Percentiles rank a stretch among this genome's conserved stretches.
Conservation (phyloP, 192 early-diverging fungal genomes). For the Phycomyces nitens region DNA sequence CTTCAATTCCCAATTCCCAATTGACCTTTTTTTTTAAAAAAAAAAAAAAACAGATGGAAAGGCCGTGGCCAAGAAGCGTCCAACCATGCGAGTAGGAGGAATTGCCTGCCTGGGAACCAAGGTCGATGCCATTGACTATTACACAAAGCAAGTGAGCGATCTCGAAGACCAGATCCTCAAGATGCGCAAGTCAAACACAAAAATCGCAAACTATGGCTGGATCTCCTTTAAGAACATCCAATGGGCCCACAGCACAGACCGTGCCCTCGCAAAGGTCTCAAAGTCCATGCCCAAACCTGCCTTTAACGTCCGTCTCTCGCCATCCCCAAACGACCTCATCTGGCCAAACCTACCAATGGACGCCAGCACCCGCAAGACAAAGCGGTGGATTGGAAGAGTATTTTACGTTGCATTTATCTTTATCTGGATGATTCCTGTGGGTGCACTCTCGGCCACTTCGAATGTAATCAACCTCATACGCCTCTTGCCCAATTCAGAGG, state of each 20-base stretch:
- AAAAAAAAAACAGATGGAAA: too few species aligned
- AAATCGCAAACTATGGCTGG: slow-evolving; percentile 63
- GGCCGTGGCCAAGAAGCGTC: slow-evolving; percentile 33
- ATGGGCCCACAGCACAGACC: slow-evolving; percentile 41
- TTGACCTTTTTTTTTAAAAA: neutral
- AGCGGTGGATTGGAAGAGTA: slow-evolving; percentile 36
- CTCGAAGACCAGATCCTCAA: slow-evolving; percentile 57
- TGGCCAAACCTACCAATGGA: slow-evolving; percentile 68
- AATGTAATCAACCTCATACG: slow-evolving; percentile 56
- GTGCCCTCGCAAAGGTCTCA: slow-evolving; percentile 26
- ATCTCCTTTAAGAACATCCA: slow-evolving; percentile 61
- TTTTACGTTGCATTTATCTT: slow-evolving; percentile 58
- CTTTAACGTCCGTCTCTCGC: slow-evolving; percentile 48
- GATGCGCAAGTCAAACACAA: slow-evolving; percentile 42
- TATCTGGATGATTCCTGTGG: slow-evolving; percentile 66
- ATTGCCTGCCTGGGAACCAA: slow-evolving; percentile 37
- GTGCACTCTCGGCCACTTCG: slow-evolving; percentile 56
- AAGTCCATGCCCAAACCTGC: neutral
- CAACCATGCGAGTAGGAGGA: slow-evolving; percentile 34
- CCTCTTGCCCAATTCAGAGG: slow-evolving; percentile 45
- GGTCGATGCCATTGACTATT: slow-evolving; percentile 75
- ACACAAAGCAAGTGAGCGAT: slow-evolving; percentile 57
- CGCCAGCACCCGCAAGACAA: slow-evolving; percentile 41
- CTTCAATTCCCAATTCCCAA: too few species aligned
- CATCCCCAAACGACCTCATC: slow-evolving; percentile 69